phyloP scores from a whole-genome alignment of 495 filamentous ascomycete genomes.

The Aspergillus diversus region DNA sequence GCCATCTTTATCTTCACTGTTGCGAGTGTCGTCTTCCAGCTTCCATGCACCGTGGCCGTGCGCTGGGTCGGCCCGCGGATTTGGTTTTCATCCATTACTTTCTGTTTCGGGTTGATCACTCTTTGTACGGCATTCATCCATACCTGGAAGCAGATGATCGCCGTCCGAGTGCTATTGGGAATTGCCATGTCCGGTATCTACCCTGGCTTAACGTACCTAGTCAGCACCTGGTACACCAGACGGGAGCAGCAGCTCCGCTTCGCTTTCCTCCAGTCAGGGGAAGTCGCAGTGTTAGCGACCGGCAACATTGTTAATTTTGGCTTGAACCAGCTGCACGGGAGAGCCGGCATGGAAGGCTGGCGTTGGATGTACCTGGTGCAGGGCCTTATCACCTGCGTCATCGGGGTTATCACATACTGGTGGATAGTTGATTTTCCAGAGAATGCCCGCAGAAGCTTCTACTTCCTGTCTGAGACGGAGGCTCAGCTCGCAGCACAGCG shows the following conservation, averaged over 20 bases:
- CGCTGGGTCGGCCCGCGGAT: slow-evolving; percentile 67
- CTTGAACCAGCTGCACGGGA: slow-evolving; percentile 65
- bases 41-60: slow-evolving; percentile 73
- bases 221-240: slow-evolving; percentile 74
- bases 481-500: slow-evolving; percentile 57
- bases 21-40: slow-evolving; percentile 72
- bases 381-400: slow-evolving; percentile 62
- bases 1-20: slow-evolving; percentile 82
- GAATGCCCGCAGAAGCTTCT: slow-evolving; percentile 60
- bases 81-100: slow-evolving; percentile 70
- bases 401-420: slow-evolving; percentile 72
- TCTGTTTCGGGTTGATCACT: slow-evolving; percentile 72
- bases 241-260: slow-evolving; percentile 75
- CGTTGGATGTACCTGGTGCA: slow-evolving; percentile 80
- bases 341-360: slow-evolving; percentile 67
- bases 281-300: slow-evolving; percentile 69
- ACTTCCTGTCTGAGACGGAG: slow-evolving; percentile 64
- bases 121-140: slow-evolving; percentile 69
- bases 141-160: slow-evolving; percentile 76
- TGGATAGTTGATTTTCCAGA: slow-evolving; percentile 86
- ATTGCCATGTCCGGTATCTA: slow-evolving; percentile 71
- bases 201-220: slow-evolving; percentile 70
- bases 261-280: slow-evolving; percentile 70
- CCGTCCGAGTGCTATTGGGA: slow-evolving; percentile 69
- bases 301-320: slow-evolving; percentile 75